A percentile compares a stretch with the other conserved stretches of the same genome.
Conservation (phyloP, 345 rosid species). For the Anastatica hierochuntica region DNA sequence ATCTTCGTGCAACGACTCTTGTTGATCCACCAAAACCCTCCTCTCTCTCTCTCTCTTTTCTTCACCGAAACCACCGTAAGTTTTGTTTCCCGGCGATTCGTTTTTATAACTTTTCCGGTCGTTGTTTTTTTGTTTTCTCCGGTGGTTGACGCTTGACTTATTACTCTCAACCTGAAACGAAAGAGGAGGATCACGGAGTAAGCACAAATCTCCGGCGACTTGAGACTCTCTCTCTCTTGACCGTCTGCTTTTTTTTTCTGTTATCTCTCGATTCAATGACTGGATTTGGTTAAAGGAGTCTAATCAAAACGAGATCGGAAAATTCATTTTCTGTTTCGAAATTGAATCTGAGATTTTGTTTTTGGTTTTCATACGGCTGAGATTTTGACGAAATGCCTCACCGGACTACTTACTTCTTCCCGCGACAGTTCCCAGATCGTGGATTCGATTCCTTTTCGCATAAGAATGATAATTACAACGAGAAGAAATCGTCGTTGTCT, state of each 20-base stretch:
- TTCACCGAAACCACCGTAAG: not conserved
- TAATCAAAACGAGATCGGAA: too few species aligned
- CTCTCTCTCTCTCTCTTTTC: constrained; percentile 4
- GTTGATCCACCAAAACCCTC: too few species aligned
- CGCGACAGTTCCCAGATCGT: constrained; percentile 91
- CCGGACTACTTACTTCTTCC: constrained; percentile 93
- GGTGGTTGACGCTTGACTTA: not conserved
- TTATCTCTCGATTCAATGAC: not conserved
- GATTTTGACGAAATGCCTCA: constrained; percentile 62
- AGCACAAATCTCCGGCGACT: not conserved
- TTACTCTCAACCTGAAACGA: not conserved
- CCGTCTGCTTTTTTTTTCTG: not conserved
- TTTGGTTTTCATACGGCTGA: not conserved
- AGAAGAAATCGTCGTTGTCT: constrained; percentile 27
- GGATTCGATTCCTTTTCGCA: constrained; percentile 43
- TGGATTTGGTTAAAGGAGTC: constrained; percentile 10
- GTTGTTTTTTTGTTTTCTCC: too few species aligned
- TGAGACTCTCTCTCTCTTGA: not conserved
- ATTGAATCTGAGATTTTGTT: not conserved
- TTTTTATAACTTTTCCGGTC: not conserved
- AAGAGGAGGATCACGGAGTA: too few species aligned
- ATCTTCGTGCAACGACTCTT: not conserved
- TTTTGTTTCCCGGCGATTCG: not conserved
- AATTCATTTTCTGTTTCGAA: not conserved
- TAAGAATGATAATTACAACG: constrained; percentile 40